A percentile compares a stretch with the other conserved stretches of the same genome.
These are phyloP conservation scores for Vanderwaltozyma polyspora DNA, from an alignment of 805 yeast genomes.

Conservation along the genomic window DNA sequence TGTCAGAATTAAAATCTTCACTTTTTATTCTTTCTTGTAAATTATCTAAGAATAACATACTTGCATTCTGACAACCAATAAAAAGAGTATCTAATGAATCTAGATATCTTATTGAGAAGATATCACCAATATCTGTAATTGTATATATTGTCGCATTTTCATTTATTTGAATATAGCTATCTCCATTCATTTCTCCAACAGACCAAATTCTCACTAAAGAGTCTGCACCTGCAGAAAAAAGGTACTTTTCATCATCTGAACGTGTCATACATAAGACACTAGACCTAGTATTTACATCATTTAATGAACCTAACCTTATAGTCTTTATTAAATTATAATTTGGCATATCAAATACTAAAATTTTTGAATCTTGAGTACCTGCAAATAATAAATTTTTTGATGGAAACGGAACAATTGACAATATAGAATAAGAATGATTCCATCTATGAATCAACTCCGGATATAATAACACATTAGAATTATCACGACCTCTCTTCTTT, in stretches of 20 bases:
- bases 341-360: slow-evolving; percentile 55
- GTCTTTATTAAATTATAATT: slow-evolving; percentile 44
- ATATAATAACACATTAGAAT: too few species aligned
- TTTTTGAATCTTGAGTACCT: slow-evolving; percentile 81
- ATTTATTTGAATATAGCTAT: slow-evolving; percentile 16
- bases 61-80: slow-evolving; percentile 88
- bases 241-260: slow-evolving; percentile 39
- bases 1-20: slow-evolving; percentile 7
- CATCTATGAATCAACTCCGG: slow-evolving; percentile 53
- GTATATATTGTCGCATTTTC: slow-evolving; percentile 71
- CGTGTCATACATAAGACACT: slow-evolving; percentile 56
- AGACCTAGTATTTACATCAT: slow-evolving; percentile 22
- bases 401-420: slow-evolving; percentile 60
- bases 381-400: slow-evolving; percentile 53
- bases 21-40: slow-evolving; percentile 15
- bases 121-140: slow-evolving; percentile 82
- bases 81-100: slow-evolving; percentile 48
- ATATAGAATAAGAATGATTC: slow-evolving; percentile 60
- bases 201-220: slow-evolving; percentile 84
- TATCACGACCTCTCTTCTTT: too few species aligned
- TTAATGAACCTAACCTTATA: slow-evolving; percentile 36
- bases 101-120: slow-evolving; percentile 71
- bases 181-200: slow-evolving; percentile 26
- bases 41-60: slow-evolving; percentile 58
- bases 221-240: slow-evolving; percentile 85